phyloP scores from a whole-genome alignment of 2,329 filamentous ascomycete species.

The Monilinia aucupariae region DNA sequence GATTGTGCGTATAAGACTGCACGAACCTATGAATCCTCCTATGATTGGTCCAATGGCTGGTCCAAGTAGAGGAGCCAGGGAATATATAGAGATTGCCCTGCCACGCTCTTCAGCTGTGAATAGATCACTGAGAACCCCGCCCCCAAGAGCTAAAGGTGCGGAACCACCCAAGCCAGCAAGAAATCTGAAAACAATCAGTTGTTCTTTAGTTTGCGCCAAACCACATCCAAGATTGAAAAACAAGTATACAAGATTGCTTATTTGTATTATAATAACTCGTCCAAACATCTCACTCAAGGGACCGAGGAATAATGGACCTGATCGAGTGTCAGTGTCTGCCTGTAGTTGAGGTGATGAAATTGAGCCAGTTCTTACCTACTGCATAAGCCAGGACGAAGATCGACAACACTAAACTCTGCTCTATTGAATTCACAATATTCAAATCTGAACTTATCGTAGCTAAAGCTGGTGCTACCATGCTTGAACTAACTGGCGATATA shows the following conservation, averaged over 20 bases:
- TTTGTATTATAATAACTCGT: slow-evolving; percentile 40
- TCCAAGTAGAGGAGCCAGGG: slow-evolving; percentile 34
- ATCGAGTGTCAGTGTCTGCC: slow-evolving; percentile 29
- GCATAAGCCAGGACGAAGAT: slow-evolving; percentile 42
- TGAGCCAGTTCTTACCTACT: neutral
- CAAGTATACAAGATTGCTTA: slow-evolving; percentile 46
- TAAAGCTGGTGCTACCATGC: slow-evolving; percentile 50
- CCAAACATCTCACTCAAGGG: slow-evolving; percentile 51
- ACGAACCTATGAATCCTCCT: neutral
- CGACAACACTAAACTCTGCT: slow-evolving; percentile 43
- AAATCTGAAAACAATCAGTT: slow-evolving; percentile 44
- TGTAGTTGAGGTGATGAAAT: neutral
- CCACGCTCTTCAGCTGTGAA: slow-evolving; percentile 46
- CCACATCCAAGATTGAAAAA: slow-evolving; percentile 50
- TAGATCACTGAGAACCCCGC: slow-evolving; percentile 41
- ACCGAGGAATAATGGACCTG: slow-evolving; percentile 52
- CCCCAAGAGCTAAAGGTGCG: slow-evolving; percentile 43
- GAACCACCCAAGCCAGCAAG: slow-evolving; percentile 46
- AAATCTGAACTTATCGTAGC: slow-evolving; percentile 49
- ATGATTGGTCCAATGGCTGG: slow-evolving; percentile 39
- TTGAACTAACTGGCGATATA: slow-evolving; percentile 47
- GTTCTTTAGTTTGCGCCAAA: slow-evolving; percentile 40
- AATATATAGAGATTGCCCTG: slow-evolving; percentile 37
- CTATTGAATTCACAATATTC: slow-evolving; percentile 43
- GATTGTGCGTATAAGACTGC: no score